These are phyloP conservation scores for Lactuca sativa DNA, from an alignment of 129 eudicot genomes.

Conservation along the genomic window DNA sequence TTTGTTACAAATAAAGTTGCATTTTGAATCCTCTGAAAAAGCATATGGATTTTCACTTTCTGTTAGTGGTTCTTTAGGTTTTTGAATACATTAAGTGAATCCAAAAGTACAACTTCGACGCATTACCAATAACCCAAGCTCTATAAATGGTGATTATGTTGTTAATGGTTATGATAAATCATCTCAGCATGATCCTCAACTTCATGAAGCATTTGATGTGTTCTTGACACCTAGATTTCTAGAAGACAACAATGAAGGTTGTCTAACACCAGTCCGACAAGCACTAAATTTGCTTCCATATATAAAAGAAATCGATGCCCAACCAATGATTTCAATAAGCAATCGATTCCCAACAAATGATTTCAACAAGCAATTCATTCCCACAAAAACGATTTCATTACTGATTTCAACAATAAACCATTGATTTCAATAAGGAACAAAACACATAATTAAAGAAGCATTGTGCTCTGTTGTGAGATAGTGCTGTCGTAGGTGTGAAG, in stretches of 20 bases:
- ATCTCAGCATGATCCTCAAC: constrained; percentile 30
- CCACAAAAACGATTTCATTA: too few relatives aligned
- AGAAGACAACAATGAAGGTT: constrained; percentile 35
- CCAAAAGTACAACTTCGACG: constrained; percentile 84
- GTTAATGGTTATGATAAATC: not conserved
- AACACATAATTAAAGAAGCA: too few relatives aligned
- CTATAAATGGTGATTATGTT: constrained; percentile 14
- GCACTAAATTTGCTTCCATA: constrained; percentile 49
- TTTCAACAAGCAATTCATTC: too few relatives aligned
- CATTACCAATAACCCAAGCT: constrained; percentile 28
- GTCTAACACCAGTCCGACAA: constrained; percentile 65
- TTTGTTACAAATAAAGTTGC: constrained; percentile 24
- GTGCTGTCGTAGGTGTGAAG: too few relatives aligned
- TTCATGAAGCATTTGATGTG: constrained; percentile 69
- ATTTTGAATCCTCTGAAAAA: constrained; percentile 57
- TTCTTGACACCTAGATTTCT: constrained; percentile 68
- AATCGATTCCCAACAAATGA: too few relatives aligned
- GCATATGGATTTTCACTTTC: constrained; percentile 49
- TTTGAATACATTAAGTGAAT: constrained; percentile 80
- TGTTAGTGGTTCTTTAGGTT: constrained; percentile 85
- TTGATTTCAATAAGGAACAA: too few relatives aligned
- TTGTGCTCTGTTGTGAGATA: too few relatives aligned
- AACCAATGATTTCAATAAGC: too few relatives aligned
- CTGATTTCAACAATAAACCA: too few relatives aligned
- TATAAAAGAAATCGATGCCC: too few relatives aligned